Base-by-base conservation (phyloP, 306 rosid species). In the Prunus armeniaca region DNA sequence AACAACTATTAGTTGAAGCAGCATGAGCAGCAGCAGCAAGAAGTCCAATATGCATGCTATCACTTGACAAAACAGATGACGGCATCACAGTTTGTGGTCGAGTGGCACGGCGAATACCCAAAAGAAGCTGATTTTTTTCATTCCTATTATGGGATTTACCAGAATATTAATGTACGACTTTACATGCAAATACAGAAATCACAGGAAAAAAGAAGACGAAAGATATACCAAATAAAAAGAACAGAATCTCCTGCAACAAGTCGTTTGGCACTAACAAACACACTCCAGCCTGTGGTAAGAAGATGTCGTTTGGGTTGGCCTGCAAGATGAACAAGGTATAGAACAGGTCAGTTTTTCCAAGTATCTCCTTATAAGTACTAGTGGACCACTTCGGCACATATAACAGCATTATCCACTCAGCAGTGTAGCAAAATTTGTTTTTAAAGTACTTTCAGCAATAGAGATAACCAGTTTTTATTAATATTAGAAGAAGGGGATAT, bases 11-110 rank as follows among this genome's bases (percentile, higher is more conserved):
- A 20, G 93, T 92, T 79, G 97, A 88, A 19, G 96, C 90, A 46
- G 97, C 97, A 87, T 92, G 97, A 71, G 97, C 97, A 17, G 97
- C 97, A 76, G 96, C 97, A 15, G 97, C 97, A 74, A 92, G 97
- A 76, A 92, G 96, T 71, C 97, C 97, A 58, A 92, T 92, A 83
- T 92, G 96, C 97, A 92, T 92, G 77, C 93, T 92, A 79, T 92
- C 97, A 84, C 93, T 88, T 25, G 96, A 87, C 76, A 92, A 82
- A 83, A 92, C 93, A 38, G 97, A 92, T 2, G 96, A 92, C 3
- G 97, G 97, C 89, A 90, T 88, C 73, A 88, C 86, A 80, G 97
- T 87, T 80, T 87, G 97, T 6, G 96, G 93, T 46, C 96, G 78
- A 83, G 79, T 85, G 68, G 97, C 92, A 56, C 83, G 93, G 15